Evolutionary conservation across 345 rosid genomes (phyloP), one percentile per base, ranked within the genome.

Genomic region (Gossypium ekmanianum): DNA sequence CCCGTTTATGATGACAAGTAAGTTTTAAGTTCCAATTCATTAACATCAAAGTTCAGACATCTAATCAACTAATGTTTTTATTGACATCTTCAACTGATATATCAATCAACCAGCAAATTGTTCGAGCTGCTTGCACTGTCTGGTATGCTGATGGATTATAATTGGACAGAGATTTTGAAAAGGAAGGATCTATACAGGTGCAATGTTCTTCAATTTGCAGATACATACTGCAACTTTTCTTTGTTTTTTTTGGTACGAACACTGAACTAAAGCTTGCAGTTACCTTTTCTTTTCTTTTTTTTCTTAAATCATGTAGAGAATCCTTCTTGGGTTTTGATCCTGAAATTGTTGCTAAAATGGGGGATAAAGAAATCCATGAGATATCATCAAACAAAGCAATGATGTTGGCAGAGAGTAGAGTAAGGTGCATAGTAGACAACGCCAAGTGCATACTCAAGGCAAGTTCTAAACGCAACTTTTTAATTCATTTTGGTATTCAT

Each of bases 61-160:
- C 44, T 14, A 22, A 24, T n/a, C 5, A 24, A 20, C 55, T 79
- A 34, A 11, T 17, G 63, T 58, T 58, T 26, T 24, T 24, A 1
- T 44, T n/a, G 45, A 58, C 68, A 61, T 61, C 58, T 63, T 75
- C 41, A 62, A 55, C 9, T 41, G 29, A 3, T 68, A 6, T 34
- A 59, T 27, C 50, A 66, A 62, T 66, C 4, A 14, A 75, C 70
- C 94, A 95, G 98, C 72, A 84, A 90, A 80, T 83, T 95, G 80
- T 95, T 95, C 68, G 99, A 93, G 90, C 85, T 88, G 77, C 96
- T 95, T 50, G 90, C 98, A 2, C 76, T 95, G 88, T 87, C 88
- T 63, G 97, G 97, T 43, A 93, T 95, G 98, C 67, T 95, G 86
- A 93, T 95, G 98, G 98, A 94, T 84, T 88, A 85, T 83, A 95